phyloP scores from a whole-genome alignment of 2,329 filamentous ascomycete species.

The Balansia obtecta region DNA sequence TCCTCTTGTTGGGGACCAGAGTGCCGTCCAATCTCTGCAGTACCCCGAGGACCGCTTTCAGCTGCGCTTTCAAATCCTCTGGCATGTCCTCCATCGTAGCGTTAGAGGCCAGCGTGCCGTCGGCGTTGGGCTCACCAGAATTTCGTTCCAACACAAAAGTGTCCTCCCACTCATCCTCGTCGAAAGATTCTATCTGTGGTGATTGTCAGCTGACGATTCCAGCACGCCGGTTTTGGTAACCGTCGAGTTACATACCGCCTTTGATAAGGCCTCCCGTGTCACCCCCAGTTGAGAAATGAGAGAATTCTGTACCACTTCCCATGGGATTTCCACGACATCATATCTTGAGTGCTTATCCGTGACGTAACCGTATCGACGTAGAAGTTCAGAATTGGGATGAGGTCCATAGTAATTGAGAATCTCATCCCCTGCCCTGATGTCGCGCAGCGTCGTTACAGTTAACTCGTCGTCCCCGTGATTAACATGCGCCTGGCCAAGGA shows the following conservation, averaged over 20 bases:
- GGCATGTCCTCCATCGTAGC: conserved; percentile 31
- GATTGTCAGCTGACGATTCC: conserved; percentile 12
- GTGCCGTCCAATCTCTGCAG: conserved; percentile 31
- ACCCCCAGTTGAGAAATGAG: conserved; percentile 26
- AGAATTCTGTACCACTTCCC: conserved; percentile 41
- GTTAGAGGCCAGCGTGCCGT: conserved; percentile 29
- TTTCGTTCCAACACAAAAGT: conserved; percentile 56
- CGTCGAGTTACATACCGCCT: conserved; percentile 25
- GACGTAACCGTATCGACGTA: conserved; percentile 81
- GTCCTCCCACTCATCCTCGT: conserved; percentile 60
- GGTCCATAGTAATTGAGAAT: conserved; percentile 85
- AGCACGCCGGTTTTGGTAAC: not conserved
- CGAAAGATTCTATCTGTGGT: conserved; percentile 30
- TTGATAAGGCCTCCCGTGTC: conserved; percentile 25
- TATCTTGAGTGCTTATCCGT: conserved; percentile 64
- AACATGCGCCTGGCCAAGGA: conserved; percentile 32
- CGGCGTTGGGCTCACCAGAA: conserved; percentile 35
- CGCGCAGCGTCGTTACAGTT: conserved; percentile 58
- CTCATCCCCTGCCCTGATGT: conserved; percentile 59
- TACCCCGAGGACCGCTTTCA: conserved; percentile 36
- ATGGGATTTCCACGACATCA: conserved; percentile 71
- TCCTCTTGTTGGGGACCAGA: conserved; percentile 34
- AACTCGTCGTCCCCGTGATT: conserved; percentile 43
- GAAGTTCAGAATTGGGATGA: conserved; percentile 67
- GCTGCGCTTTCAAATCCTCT: conserved; percentile 37